phyloP scores from a whole-genome alignment of 2,329 filamentous ascomycete genomes.

The Ophiostoma pallidulum region DNA sequence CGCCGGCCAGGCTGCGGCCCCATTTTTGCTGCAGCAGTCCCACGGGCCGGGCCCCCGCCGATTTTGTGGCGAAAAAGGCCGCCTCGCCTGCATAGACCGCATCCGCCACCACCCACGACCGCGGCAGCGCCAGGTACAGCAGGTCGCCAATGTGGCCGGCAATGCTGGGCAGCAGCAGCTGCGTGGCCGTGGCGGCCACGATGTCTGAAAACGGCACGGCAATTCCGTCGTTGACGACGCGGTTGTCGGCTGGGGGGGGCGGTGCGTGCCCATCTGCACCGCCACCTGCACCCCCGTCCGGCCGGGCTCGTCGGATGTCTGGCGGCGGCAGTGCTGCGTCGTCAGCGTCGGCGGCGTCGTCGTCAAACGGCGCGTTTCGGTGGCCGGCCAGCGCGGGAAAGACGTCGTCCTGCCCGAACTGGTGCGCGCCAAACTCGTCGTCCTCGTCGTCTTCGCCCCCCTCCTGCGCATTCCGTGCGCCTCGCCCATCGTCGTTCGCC shows the following conservation, averaged over 20 bases:
- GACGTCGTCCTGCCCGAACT: no score
- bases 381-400: no score
- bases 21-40: conserved; percentile 74
- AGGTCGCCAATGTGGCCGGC: conserved; percentile 70
- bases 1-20: conserved; percentile 82
- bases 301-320: neutral
- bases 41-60: conserved; percentile 28
- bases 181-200: conserved; percentile 41
- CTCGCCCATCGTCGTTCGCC: neutral
- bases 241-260: no score
- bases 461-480: no score
- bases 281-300: neutral
- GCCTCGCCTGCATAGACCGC: no score
- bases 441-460: neutral
- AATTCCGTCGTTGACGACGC: conserved; percentile 8
- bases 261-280: no score
- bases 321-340: conserved; percentile 18
- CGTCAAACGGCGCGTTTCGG: no score
- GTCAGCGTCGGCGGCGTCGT: conserved; percentile 18
- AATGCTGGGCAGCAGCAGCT: conserved; percentile 70
- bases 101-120: conserved; percentile 58
- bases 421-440: neutral
- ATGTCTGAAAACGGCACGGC: conserved; percentile 28
- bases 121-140: conserved; percentile 58
- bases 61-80: no score